Base-by-base conservation (phyloP, 2,329 filamentous ascomycete species). In the Juglanconis oblonga region DNA sequence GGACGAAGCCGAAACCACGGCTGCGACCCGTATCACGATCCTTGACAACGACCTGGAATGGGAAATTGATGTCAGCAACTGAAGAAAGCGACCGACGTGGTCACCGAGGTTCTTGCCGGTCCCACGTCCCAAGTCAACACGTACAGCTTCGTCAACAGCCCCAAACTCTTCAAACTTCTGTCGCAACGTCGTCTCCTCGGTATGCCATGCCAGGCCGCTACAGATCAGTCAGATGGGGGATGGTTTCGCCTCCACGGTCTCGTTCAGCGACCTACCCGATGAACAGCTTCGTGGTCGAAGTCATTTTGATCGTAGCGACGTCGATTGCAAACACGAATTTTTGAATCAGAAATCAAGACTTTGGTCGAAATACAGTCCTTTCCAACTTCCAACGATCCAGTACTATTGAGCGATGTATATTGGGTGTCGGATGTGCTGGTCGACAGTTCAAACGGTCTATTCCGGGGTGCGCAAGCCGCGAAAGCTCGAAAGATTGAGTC, bases 171-270 rank as follows among this genome's bases (percentile, higher is more conserved):
- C 89, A 75, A 99, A 99, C 77, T 97, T 97, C 73, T 89, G 81
- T 72, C 91, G 89, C 67, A 99, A 82, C 67, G 91, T 92, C 49
- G 79, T 78, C 78, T 98, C 94, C 76, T 96, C 92, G 66, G 95
- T 99, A 81, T 97, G 93, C 95, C 95, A 99, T 71, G 95, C 92
- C 68, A 99, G 92, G 84, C 95, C 95, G 73, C 94, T 97, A 59
- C 29, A 47, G 14, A 45, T 53, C 53, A 58, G 63, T 67, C 61
- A 69, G 67, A 55, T 53, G 58, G 58, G 55, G 57, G 59, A 59
- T 50, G 58, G 55, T 6, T 32, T 17, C n/a, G 45, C 33, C 45
- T n/a, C 13, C 17, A 33, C 47, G 40, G 24, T 40, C n/a, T 55
- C 38, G 42, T 50, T 13, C 29, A 57, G 63, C 40, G 24, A 52